Evolutionary conservation across 495 filamentous ascomycete genomes (phyloP).

Genomic region (Saxophila tyrrhenica): DNA sequence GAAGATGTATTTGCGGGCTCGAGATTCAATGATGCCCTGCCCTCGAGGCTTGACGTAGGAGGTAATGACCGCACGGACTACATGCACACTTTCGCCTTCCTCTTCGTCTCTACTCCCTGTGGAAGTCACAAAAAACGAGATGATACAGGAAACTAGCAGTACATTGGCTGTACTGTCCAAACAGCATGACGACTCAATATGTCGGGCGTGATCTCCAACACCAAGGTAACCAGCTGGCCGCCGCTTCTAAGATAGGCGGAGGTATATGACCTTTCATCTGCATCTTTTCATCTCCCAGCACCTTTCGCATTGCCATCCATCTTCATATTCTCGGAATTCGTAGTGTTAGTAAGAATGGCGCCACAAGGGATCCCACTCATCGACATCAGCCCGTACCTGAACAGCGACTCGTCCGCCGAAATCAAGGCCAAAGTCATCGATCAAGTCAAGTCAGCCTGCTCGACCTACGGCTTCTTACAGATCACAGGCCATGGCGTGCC

Average conservation of each 20-base stretch:
- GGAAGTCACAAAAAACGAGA: too few species aligned
- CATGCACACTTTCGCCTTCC: not conserved
- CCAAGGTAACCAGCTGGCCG: too few species aligned
- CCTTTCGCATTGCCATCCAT: not conserved
- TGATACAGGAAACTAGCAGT: too few species aligned
- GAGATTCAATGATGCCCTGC: not conserved
- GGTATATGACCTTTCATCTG: not conserved
- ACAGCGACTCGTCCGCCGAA: not conserved
- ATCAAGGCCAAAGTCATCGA: constrained; percentile 21
- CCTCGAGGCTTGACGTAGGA: not conserved
- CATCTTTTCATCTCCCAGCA: not conserved
- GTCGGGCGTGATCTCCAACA: too few species aligned
- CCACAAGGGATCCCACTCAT: not conserved
- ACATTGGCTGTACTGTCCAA: too few species aligned
- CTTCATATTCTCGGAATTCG: not conserved
- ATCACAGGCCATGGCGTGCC: constrained; percentile 38
- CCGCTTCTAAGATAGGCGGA: too few species aligned
- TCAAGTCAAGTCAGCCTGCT: constrained; percentile 27
- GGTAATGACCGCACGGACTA: not conserved
- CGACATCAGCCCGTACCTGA: not conserved
- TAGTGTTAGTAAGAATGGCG: not conserved
- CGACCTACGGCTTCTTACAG: constrained; percentile 41
- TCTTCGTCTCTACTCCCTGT: not conserved
- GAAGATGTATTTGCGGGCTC: not conserved
- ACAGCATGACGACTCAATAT: too few species aligned